phyloP scores from a whole-genome alignment of 805 yeast genomes.

The Lipomyces oligophaga region DNA sequence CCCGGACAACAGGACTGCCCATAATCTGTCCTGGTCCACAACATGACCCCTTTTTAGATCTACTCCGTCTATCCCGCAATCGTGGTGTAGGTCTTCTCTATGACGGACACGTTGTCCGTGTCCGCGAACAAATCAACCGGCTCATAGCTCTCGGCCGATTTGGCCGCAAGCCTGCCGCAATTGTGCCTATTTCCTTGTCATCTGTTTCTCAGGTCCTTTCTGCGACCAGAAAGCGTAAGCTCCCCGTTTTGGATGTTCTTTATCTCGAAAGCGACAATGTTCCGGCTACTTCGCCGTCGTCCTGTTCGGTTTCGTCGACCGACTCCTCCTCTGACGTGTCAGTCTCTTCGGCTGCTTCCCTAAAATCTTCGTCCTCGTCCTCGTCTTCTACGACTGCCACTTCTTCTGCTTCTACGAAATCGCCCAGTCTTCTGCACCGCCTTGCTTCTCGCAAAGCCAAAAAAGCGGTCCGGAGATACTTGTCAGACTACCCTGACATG shows the following conservation, averaged over 20 bases:
- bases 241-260: slow-evolving; percentile 19
- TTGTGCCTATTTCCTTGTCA: slow-evolving; percentile 1
- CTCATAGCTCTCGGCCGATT: slow-evolving; percentile 24
- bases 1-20: slow-evolving; percentile 24
- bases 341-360: background rate
- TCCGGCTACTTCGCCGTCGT: too few relatives aligned
- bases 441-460: slow-evolving; percentile 5
- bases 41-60: slow-evolving; percentile 13
- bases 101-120: slow-evolving; percentile 22
- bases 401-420: slow-evolving; percentile 1
- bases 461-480: slow-evolving; percentile 4
- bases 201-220: background rate
- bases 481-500: slow-evolving; percentile 16
- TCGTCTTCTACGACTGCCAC: slow-evolving; percentile 8
- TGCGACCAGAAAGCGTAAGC: slow-evolving; percentile 1
- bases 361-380: slow-evolving; percentile 7
- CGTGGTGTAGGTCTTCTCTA: slow-evolving; percentile 16
- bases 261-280: slow-evolving; percentile 3
- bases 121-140: slow-evolving; percentile 23
- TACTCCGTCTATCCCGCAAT: slow-evolving; percentile 11
- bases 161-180: slow-evolving; percentile 16
- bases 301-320: too few relatives aligned
- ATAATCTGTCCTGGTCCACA: slow-evolving; percentile 7
- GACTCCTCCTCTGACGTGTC: background rate
- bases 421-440: slow-evolving; percentile 5